Evolutionary conservation across 805 yeast genomes (phyloP).

Genomic region (Jamesozyma rosinii): DNA sequence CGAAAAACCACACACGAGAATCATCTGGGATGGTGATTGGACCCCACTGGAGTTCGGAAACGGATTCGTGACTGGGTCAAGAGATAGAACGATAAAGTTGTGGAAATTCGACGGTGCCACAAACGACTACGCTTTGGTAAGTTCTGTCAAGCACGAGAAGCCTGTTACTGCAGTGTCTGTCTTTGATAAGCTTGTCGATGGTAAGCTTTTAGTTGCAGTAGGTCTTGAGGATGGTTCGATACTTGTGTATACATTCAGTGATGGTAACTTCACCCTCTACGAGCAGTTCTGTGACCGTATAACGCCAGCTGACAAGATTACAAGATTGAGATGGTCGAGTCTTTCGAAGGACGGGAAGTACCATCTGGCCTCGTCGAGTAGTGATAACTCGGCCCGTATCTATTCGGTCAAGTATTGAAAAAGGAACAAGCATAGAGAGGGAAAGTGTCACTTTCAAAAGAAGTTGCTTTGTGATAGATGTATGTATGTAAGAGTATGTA

Average conservation of each 20-base stretch:
- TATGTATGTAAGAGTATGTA: not conserved
- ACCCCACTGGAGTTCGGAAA: slow-evolving; percentile 40
- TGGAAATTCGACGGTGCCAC: slow-evolving; percentile 46
- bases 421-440: not conserved
- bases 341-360: slow-evolving; percentile 22
- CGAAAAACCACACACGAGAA: slow-evolving; percentile 79
- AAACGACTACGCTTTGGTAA: slow-evolving; percentile 32
- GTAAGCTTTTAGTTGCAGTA: slow-evolving; percentile 39
- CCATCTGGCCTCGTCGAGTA: slow-evolving; percentile 51
- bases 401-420: slow-evolving; percentile 22
- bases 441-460: not conserved
- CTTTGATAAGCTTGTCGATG: slow-evolving; percentile 25
- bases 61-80: slow-evolving; percentile 74
- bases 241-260: slow-evolving; percentile 34
- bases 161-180: slow-evolving; percentile 66
- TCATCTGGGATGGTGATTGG: slow-evolving; percentile 95
- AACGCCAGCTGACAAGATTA: slow-evolving; percentile 55
- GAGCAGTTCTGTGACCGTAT: slow-evolving; percentile 31
- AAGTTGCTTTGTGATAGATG: not conserved
- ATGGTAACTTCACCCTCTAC: slow-evolving; percentile 25
- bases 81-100: slow-evolving; percentile 71
- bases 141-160: slow-evolving; percentile 37
- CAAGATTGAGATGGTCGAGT: slow-evolving; percentile 50
- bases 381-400: slow-evolving; percentile 48
- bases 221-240: slow-evolving; percentile 69